These are phyloP conservation scores for Fraxinus sp. DNA, from an alignment of 305 asterid genomes.

Conservation along the genomic window DNA sequence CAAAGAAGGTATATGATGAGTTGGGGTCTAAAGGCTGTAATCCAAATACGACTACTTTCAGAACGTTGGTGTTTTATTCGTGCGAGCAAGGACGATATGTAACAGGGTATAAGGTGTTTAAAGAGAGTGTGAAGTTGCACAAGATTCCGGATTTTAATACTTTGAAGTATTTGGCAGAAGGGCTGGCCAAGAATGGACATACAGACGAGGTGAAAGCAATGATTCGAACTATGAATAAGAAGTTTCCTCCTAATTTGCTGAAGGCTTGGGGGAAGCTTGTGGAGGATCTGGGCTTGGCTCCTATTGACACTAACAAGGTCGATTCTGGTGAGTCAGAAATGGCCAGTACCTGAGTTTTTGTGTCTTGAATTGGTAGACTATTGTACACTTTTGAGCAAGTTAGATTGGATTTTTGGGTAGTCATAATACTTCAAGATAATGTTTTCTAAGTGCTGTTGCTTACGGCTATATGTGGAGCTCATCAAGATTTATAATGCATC, in stretches of 20 bases:
- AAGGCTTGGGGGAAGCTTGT: conserved; percentile 60
- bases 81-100: conserved; percentile 54
- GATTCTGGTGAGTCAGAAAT: conserved; percentile 20
- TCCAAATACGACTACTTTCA: conserved; percentile 65
- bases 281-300: conserved; percentile 57
- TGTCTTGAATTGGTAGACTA: not conserved
- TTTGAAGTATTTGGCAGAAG: conserved; percentile 61
- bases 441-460: not conserved
- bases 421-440: conserved; percentile 8
- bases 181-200: conserved; percentile 47
- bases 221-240: conserved; percentile 59
- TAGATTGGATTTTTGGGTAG: conserved; percentile 14
- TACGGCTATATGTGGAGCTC: not conserved
- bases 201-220: conserved; percentile 51
- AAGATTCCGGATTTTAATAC: conserved; percentile 75
- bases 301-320: conserved; percentile 23
- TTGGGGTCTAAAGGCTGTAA: conserved; percentile 44
- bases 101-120: conserved; percentile 58
- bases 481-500: not conserved
- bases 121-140: conserved; percentile 54
- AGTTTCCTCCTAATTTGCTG: conserved; percentile 58
- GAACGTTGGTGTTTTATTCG: conserved; percentile 58
- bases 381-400: conserved; percentile 18
- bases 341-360: conserved; percentile 30
- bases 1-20: conserved; percentile 54